phyloP scores from a whole-genome alignment of 2,329 filamentous ascomycete genomes.

The Fusarium caatingaense region DNA sequence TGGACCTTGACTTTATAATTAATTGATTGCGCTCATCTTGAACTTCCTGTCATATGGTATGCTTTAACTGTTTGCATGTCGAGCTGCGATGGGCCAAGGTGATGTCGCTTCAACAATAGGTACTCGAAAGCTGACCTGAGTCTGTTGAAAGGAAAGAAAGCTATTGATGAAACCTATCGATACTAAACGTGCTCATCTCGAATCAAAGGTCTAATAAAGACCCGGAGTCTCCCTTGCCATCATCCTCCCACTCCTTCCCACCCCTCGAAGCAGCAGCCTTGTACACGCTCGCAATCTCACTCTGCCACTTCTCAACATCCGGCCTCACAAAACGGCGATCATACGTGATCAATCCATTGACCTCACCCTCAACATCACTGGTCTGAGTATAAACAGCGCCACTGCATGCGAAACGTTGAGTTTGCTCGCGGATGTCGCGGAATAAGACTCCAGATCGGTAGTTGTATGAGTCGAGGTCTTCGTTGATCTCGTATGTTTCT shows the following conservation, averaged over 20 bases:
- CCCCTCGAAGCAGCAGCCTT: constrained; percentile 59
- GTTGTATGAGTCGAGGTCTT: constrained; percentile 70
- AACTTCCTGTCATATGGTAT: background rate
- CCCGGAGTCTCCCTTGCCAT: background rate
- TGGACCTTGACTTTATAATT: background rate
- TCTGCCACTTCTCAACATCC: constrained; percentile 67
- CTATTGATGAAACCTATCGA: background rate
- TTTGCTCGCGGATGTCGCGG: constrained; percentile 70
- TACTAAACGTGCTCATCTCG: background rate
- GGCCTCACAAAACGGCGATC: constrained; percentile 71
- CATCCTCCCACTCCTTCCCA: constrained; percentile 1
- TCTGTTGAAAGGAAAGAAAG: too few relatives aligned
- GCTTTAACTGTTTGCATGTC: background rate
- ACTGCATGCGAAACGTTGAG: constrained; percentile 71
- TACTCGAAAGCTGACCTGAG: background rate
- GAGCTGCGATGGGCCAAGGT: background rate
- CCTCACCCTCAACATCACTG: constrained; percentile 79
- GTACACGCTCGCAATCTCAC: constrained; percentile 70
- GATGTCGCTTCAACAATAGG: background rate
- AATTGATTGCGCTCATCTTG: background rate
- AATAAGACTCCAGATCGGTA: constrained; percentile 71
- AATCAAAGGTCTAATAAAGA: constrained; percentile 15
- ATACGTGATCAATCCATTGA: constrained; percentile 77
- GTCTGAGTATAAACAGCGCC: constrained; percentile 80
- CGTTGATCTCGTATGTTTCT: constrained; percentile 75